Conservation (phyloP, 306 rosid species). For the Cicer bijugum region DNA sequence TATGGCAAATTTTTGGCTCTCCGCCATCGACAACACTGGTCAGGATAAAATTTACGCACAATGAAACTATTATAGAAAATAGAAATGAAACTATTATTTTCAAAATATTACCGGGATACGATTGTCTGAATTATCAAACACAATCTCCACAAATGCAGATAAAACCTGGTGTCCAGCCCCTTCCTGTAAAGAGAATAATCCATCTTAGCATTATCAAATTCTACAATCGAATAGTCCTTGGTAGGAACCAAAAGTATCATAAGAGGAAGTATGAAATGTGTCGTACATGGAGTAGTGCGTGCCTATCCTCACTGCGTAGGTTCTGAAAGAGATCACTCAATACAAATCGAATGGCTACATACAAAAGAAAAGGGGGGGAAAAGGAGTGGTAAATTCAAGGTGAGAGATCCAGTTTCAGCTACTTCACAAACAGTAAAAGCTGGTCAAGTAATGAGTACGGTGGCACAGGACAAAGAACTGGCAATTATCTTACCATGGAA, state of each 20-base stretch:
- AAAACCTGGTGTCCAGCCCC: conserved; percentile 94
- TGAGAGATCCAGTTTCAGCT: conserved; percentile 28
- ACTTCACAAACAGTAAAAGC: conserved; percentile 29
- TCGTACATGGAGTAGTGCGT: conserved; percentile 91
- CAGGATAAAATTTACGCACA: no score
- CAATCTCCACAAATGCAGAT: conserved; percentile 97
- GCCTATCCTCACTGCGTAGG: conserved; percentile 84
- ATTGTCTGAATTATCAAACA: conserved; percentile 91
- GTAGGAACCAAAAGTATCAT: neutral
- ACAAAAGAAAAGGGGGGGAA: conserved; percentile 15
- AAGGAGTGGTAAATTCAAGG: conserved; percentile 23
- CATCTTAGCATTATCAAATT: conserved; percentile 30
- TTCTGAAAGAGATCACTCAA: conserved; percentile 89
- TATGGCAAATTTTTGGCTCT: no score
- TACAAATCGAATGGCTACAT: conserved; percentile 89
- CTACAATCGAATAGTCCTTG: conserved; percentile 32
- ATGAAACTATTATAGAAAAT: neutral
- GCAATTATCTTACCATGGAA: conserved; percentile 72
- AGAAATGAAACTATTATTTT: conserved; percentile 26
- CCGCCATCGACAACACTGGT: no score
- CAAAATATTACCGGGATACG: conserved; percentile 85
- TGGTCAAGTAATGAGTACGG: conserved; percentile 25
- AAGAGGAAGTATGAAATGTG: conserved; percentile 24
- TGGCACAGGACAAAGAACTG: neutral
- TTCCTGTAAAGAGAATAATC: conserved; percentile 61